Conservation (phyloP, 1,284 basidiomycete genomes). For the Cutaneotrichosporon sp. region DNA sequence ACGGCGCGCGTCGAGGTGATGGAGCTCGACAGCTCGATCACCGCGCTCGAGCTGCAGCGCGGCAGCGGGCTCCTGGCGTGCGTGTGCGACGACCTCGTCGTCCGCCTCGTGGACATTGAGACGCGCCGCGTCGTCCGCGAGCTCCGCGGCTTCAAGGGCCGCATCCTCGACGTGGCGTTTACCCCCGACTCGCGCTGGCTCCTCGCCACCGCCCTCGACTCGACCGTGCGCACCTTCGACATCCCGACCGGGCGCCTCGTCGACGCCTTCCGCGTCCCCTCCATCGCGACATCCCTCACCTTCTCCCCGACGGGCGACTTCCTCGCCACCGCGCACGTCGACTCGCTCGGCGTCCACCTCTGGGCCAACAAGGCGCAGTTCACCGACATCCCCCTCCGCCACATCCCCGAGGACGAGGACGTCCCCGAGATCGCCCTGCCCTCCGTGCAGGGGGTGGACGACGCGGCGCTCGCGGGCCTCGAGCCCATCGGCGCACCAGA, state of each 20-base stretch:
- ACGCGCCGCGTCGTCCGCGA: constrained; percentile 85
- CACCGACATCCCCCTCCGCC: constrained; percentile 76
- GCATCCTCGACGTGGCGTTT: constrained; percentile 82
- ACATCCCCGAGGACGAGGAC: constrained; percentile 70
- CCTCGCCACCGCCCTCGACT: constrained; percentile 83
- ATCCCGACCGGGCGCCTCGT: constrained; percentile 89
- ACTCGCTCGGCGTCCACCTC: constrained; percentile 89
- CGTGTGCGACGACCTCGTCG: constrained; percentile 78
- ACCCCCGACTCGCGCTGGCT: constrained; percentile 95
- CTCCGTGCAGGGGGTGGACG: constrained; percentile 74
- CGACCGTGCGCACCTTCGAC: constrained; percentile 92
- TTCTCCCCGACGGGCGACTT: constrained; percentile 97
- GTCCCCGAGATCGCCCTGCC: constrained; percentile 71
- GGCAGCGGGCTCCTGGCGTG: constrained; percentile 85
- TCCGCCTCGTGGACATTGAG: constrained; percentile 90
- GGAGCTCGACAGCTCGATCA: constrained; percentile 67
- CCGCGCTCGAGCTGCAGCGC: constrained; percentile 74
- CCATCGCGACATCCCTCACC: constrained; percentile 82
- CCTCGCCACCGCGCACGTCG: constrained; percentile 90
- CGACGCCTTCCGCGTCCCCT: constrained; percentile 88
- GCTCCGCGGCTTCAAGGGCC: constrained; percentile 73
- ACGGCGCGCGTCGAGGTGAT: constrained; percentile 70
- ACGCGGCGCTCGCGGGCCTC: constrained; percentile 69
- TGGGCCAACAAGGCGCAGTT: constrained; percentile 98
- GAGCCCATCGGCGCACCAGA: constrained; percentile 61